phyloP scores from a whole-genome alignment of 495 filamentous ascomycete genomes.

The Hyaloscypha finlandica region DNA sequence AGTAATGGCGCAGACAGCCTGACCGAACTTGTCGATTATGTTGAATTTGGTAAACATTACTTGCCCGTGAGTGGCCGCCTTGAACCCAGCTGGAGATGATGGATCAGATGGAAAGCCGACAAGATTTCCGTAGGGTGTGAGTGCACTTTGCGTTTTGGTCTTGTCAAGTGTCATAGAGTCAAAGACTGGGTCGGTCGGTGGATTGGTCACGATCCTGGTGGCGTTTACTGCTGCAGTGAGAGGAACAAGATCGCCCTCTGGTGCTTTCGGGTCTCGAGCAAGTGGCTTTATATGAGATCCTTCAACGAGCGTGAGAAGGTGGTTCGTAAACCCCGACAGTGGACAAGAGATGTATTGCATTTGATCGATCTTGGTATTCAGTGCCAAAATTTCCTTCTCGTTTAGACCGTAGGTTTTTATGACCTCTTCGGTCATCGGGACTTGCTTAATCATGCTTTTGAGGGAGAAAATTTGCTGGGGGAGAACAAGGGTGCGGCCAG shows the following conservation, averaged over 20 bases:
- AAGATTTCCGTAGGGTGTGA: conserved; percentile 16
- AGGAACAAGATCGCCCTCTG: no score
- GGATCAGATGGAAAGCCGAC: not conserved
- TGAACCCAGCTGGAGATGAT: conserved; percentile 34
- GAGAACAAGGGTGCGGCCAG: conserved; percentile 45
- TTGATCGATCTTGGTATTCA: conserved; percentile 31
- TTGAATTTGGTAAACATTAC: conserved; percentile 49
- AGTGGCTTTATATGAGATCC: conserved; percentile 50
- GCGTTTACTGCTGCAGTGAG: no score
- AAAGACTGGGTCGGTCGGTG: no score
- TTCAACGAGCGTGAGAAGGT: conserved; percentile 42
- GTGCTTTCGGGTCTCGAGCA: not conserved
- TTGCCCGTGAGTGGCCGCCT: conserved; percentile 51
- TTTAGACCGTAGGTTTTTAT: no score
- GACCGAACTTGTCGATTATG: conserved; percentile 56
- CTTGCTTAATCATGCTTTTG: conserved; percentile 25
- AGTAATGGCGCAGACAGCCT: conserved; percentile 37
- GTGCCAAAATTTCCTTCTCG: not conserved
- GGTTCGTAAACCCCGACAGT: conserved; percentile 43
- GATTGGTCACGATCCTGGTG: no score
- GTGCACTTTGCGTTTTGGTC: no score
- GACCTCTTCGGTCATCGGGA: no score
- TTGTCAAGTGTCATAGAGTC: conserved; percentile 2
- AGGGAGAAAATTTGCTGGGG: conserved; percentile 48
- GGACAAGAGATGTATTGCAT: conserved; percentile 43